A percentile compares a stretch with the other conserved stretches of the same genome.
Evolutionary conservation across 2,329 filamentous ascomycete species (phyloP).

Genomic region (Phaeophleospora eucalypticola): DNA sequence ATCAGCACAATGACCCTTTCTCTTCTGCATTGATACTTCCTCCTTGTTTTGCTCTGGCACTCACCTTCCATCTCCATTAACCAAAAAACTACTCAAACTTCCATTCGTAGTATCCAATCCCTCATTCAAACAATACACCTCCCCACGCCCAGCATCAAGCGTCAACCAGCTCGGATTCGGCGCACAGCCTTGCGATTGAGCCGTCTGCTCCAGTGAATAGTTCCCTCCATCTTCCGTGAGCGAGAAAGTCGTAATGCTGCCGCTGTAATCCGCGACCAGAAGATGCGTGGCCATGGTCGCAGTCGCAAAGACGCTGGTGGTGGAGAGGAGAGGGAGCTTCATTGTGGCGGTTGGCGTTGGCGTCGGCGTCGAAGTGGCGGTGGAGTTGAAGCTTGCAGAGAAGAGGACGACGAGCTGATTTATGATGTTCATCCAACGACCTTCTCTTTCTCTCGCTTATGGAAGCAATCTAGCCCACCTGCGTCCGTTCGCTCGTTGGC

Average conservation of each 20-base stretch:
- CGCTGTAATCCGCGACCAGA: constrained; percentile 44
- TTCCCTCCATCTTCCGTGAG: constrained; percentile 29
- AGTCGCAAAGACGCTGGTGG: constrained; percentile 18
- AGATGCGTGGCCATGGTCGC: constrained; percentile 35
- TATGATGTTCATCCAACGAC: too few relatives aligned
- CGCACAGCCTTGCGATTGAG: constrained; percentile 48
- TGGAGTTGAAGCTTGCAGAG: too few relatives aligned
- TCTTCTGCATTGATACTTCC: neutral
- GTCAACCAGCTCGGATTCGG: constrained; percentile 59
- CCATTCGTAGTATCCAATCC: constrained; percentile 47
- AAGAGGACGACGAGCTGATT: too few relatives aligned
- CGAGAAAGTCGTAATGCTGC: constrained; percentile 41
- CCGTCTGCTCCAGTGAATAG: constrained; percentile 43
- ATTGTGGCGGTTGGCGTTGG: neutral
- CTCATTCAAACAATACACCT: constrained; percentile 61
- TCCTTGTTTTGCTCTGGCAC: constrained; percentile 40
- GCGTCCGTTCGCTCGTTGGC: too few relatives aligned
- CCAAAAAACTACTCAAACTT: constrained; percentile 42
- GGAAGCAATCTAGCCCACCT: too few relatives aligned
- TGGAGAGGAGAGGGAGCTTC: constrained; percentile 2
- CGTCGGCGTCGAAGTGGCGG: too few relatives aligned
- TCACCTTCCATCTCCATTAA: constrained; percentile 53
- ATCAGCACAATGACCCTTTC: neutral
- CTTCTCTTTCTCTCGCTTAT: too few relatives aligned
- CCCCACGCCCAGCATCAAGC: constrained; percentile 47